These are phyloP conservation scores for Aspergillus leporis DNA, from an alignment of 495 filamentous ascomycete genomes.

Conservation along the genomic window DNA sequence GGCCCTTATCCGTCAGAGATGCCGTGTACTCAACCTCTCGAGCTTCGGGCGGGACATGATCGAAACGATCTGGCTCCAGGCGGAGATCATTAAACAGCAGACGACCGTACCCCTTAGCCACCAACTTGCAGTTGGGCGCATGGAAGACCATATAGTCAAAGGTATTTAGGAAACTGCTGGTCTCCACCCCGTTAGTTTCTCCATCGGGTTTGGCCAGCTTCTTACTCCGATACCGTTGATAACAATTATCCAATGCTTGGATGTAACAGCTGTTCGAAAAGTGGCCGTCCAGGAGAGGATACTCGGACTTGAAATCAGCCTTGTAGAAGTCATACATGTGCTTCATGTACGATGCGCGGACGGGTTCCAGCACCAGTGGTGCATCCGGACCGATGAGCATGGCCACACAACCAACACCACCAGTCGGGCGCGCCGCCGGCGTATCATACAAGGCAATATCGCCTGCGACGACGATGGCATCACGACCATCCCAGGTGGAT, in stretches of 20 bases:
- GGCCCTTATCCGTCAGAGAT: slow-evolving; percentile 85
- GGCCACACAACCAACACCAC: slow-evolving; percentile 92
- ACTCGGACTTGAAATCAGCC: slow-evolving; percentile 96
- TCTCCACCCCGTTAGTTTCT: slow-evolving; percentile 58
- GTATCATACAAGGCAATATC: slow-evolving; percentile 99
- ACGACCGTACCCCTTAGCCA: slow-evolving; percentile 91
- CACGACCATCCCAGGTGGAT: slow-evolving; percentile 93
- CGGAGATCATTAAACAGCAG: slow-evolving; percentile 97
- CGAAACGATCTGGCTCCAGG: slow-evolving; percentile 74
- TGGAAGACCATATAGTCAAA: slow-evolving; percentile 98
- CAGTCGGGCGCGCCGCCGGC: slow-evolving; percentile 91
- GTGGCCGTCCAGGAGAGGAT: slow-evolving; percentile 94
- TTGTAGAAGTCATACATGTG: slow-evolving; percentile 99
- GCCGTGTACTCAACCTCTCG: slow-evolving; percentile 79
- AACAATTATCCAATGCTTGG: slow-evolving; percentile 93
- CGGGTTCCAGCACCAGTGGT: slow-evolving; percentile 86
- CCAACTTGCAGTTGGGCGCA: slow-evolving; percentile 95
- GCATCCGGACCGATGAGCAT: slow-evolving; percentile 93
- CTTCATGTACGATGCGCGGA: slow-evolving; percentile 87
- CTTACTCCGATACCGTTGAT: slow-evolving; percentile 90
- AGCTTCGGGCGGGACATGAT: slow-evolving; percentile 82
- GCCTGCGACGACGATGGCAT: slow-evolving; percentile 90
- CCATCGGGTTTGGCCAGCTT: slow-evolving; percentile 58
- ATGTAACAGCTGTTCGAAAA: slow-evolving; percentile 95
- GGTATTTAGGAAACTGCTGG: slow-evolving; percentile 75